phyloP scores from a whole-genome alignment of 352 stramenopile species.

The Hyaloperonospora arabidopsidis region DNA sequence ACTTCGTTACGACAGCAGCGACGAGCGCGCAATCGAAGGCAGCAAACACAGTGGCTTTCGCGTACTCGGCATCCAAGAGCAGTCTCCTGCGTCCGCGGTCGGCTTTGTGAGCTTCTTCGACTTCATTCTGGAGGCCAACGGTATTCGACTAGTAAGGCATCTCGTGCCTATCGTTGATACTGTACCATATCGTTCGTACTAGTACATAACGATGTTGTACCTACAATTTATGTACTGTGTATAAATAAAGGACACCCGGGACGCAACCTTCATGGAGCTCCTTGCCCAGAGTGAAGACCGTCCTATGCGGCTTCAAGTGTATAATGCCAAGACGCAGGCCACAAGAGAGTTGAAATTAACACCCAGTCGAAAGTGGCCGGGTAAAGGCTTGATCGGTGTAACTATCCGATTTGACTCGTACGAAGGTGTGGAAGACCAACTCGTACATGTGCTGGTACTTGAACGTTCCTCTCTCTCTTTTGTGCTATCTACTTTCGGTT shows the following conservation, averaged over 20 bases:
- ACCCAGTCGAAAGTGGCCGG: slow-evolving; percentile 88
- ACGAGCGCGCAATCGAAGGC: slow-evolving; percentile 34
- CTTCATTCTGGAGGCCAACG: slow-evolving; percentile 94
- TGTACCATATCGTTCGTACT: too few relatives aligned
- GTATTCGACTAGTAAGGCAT: slow-evolving; percentile 57
- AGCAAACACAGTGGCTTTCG: slow-evolving; percentile 87
- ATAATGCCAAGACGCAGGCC: slow-evolving; percentile 76
- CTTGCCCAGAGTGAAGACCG: slow-evolving; percentile 83
- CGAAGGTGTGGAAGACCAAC: slow-evolving; percentile 90
- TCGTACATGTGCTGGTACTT: slow-evolving; percentile 90
- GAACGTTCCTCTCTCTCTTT: background rate
- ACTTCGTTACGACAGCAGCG: slow-evolving; percentile 7
- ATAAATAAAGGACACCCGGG: slow-evolving; percentile 52
- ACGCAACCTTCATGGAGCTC: slow-evolving; percentile 88
- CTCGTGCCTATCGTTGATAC: too few relatives aligned
- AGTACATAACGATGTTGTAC: background rate
- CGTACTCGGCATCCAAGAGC: slow-evolving; percentile 94
- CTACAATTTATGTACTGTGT: slow-evolving; percentile 7
- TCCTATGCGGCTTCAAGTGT: slow-evolving; percentile 63
- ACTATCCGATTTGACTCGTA: slow-evolving; percentile 97
- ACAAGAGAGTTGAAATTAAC: slow-evolving; percentile 76
- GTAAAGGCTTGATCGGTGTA: slow-evolving; percentile 92
- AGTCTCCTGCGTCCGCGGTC: slow-evolving; percentile 85
- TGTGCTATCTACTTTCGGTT: background rate
- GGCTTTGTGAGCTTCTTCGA: slow-evolving; percentile 97